These are phyloP conservation scores for Aspergillus nidulans DNA, from an alignment of 495 filamentous ascomycete species.

Conservation along the genomic window DNA sequence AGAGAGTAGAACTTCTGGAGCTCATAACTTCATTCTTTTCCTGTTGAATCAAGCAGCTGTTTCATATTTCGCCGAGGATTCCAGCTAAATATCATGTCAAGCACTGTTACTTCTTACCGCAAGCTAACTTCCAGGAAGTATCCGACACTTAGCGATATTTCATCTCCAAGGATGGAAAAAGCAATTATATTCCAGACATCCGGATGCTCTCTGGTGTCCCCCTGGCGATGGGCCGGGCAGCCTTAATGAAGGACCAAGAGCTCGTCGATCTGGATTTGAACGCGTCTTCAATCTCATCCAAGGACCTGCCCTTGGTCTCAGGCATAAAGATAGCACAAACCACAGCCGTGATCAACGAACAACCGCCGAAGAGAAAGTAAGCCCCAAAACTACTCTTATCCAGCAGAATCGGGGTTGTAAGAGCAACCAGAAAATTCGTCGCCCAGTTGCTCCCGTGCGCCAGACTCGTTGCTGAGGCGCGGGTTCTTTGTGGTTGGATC, in stretches of 20 bases:
- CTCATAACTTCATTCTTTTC: no score
- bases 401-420: constrained; percentile 59
- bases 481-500: constrained; percentile 52
- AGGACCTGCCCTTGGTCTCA: constrained; percentile 52
- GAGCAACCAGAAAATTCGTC: constrained; percentile 60
- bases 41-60: no score
- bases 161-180: neutral
- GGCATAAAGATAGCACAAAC: constrained; percentile 55
- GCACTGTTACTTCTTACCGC: no score
- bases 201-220: neutral
- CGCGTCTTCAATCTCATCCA: constrained; percentile 56
- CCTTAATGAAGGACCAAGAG: constrained; percentile 12
- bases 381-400: constrained; percentile 50
- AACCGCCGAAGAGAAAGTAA: constrained; percentile 58
- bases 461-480: constrained; percentile 46
- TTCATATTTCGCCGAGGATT: no score
- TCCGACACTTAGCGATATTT: neutral
- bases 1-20: no score
- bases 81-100: no score
- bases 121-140: neutral
- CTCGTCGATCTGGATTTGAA: constrained; percentile 32
- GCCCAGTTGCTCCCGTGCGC: constrained; percentile 49
- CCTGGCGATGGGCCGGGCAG: constrained; percentile 2
- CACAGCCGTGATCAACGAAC: constrained; percentile 42
- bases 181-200: neutral